These are phyloP conservation scores for Breviolum minutum DNA, from an alignment of 73 alveolate genomes.

Conservation along the genomic window DNA sequence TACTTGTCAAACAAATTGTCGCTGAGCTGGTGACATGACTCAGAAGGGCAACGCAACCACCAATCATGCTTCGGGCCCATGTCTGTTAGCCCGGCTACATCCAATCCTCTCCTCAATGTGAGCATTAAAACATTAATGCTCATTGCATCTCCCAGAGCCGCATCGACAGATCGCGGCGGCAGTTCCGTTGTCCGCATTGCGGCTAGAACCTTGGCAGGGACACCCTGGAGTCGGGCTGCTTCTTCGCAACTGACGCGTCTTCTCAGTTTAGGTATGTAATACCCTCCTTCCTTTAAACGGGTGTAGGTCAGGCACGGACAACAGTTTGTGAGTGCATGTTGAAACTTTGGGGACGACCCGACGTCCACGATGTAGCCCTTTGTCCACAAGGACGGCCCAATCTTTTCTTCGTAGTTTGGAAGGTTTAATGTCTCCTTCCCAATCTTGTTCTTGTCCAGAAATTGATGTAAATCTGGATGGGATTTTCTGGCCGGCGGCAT, in stretches of 20 bases:
- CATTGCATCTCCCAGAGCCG: not conserved
- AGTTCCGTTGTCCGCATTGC: not conserved
- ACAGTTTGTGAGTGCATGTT: not conserved
- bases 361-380: not conserved
- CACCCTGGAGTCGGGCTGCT: not conserved
- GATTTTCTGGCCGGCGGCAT: not conserved
- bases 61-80: no score
- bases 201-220: not conserved
- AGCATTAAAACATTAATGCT: not conserved
- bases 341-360: not conserved
- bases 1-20: no score
- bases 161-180: not conserved
- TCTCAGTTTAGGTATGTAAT: not conserved
- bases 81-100: not conserved
- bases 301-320: slow-evolving; percentile 10
- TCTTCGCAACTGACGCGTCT: not conserved
- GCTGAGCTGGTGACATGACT: no score
- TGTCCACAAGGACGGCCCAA: not conserved
- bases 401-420: not conserved
- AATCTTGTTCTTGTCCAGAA: not conserved
- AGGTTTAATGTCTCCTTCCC: not conserved
- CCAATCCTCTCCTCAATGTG: not conserved
- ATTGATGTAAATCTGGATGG: not conserved
- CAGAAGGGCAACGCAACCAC: no score
- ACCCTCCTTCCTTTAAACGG: not conserved